Evolutionary conservation across 2,329 filamentous ascomycete genomes (phyloP).

Genomic region (Tolypocladium ovalisporum): DNA sequence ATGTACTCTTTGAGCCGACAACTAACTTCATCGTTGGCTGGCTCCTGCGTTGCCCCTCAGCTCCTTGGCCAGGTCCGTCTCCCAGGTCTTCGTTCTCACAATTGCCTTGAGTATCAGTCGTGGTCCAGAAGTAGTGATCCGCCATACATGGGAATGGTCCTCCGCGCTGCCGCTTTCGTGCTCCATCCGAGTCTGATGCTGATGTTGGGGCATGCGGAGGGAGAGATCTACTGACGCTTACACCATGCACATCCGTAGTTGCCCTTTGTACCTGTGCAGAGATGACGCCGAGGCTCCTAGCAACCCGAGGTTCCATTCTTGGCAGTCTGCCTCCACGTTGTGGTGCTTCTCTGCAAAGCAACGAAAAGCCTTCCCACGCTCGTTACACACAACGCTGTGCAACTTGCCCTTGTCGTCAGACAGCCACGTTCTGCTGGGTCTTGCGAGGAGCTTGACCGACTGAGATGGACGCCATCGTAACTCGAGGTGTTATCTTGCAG

Average conservation of each 20-base stretch:
- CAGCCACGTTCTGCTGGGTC: background rate
- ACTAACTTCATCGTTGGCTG: too few relatives aligned
- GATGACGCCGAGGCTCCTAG: background rate
- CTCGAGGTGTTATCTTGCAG: background rate
- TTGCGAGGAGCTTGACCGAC: background rate
- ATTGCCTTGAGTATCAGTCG: too few relatives aligned
- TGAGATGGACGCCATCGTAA: background rate
- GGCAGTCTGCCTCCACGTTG: background rate
- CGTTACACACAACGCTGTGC: conserved; percentile 1
- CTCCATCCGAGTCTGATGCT: background rate
- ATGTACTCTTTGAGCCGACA: too few relatives aligned
- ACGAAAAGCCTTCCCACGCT: too few relatives aligned
- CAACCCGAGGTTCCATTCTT: background rate
- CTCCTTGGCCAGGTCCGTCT: too few relatives aligned
- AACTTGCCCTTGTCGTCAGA: background rate
- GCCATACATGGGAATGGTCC: too few relatives aligned
- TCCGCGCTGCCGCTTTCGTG: too few relatives aligned
- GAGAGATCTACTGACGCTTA: background rate
- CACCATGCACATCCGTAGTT: background rate
- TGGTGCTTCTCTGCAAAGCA: background rate
- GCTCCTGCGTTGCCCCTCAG: too few relatives aligned
- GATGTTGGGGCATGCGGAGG: background rate
- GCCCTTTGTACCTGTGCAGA: background rate
- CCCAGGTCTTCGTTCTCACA: too few relatives aligned
- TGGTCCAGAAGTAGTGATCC: too few relatives aligned